Percentiles rank a stretch among this genome's conserved stretches.
Conservation (phyloP, 805 yeast species). For the Wickerhamiella qilinensis region DNA sequence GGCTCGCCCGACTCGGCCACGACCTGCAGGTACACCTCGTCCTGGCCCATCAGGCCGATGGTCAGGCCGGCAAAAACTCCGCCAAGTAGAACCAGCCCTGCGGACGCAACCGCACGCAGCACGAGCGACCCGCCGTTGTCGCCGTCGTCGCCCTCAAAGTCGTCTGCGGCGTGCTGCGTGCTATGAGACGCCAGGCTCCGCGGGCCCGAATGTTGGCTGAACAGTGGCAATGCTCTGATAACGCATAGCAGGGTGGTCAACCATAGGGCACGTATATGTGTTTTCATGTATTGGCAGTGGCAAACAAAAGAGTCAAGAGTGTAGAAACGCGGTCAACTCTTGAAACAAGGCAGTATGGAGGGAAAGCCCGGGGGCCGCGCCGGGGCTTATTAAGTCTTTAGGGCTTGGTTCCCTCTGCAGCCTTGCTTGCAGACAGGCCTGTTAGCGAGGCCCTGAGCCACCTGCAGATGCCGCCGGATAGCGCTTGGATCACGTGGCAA, state of each 20-base stretch:
- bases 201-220: not conserved
- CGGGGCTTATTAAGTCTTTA: no score
- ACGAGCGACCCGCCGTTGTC: slow-evolving; percentile 1
- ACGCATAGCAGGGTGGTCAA: not conserved
- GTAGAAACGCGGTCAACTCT: no score
- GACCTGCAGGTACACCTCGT: slow-evolving; percentile 84
- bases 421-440: no score
- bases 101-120: slow-evolving; percentile 15
- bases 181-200: not conserved
- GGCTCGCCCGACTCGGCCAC: slow-evolving; percentile 65
- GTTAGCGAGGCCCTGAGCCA: no score
- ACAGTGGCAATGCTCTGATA: slow-evolving; percentile 1
- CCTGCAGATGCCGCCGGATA: not conserved
- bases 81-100: slow-evolving; percentile 22
- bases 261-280: slow-evolving; percentile 3
- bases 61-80: slow-evolving; percentile 41
- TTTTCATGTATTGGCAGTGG: slow-evolving; percentile 2
- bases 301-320: no score
- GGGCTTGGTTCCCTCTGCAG: no score
- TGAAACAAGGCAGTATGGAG: no score
- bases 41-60: slow-evolving; percentile 96
- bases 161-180: not conserved
- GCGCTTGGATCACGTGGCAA: not conserved
- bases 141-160: not conserved
- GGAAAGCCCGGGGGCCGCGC: no score